Evolutionary conservation across 2,329 filamentous ascomycete genomes (phyloP), one percentile per base, ranked within the genome.

Genomic region (Trichoderma sp.): DNA sequence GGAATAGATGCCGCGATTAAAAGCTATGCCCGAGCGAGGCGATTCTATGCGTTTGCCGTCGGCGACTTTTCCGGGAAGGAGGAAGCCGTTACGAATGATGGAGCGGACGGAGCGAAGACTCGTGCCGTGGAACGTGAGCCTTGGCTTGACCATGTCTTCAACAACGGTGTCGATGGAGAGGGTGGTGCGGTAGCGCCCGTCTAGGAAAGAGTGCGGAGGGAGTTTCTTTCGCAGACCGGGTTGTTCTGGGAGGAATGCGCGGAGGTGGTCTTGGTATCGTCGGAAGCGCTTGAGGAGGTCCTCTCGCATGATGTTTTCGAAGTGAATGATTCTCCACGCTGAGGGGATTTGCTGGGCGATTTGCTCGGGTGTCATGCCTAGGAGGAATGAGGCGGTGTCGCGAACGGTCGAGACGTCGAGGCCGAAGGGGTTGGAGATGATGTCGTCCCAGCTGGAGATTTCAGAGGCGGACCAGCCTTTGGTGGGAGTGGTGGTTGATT

Each of bases 21-120:
- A 85, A 1, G 80, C 81, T 15, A 80, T 77, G 5, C 84, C 82
- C 3, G 72, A 73, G 26, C 75, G 73, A 6, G 74, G 75, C 32
- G 74, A 74, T 4, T 65, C 69, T 61, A 75, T 43, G 13, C 47
- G 15, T 7, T 72, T 55, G 15, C 73, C 73, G 23, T 59, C 61
- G 13, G 76, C 55, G 6, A 76, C 65, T 3, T 77, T 80, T 1
- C 76, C 74, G 3, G 82, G 84, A 36, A 79, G 77, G 6, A 84
- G 74, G 71, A 85, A 85, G 3, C 83, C 83, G 71, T 84, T 75
- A 12, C 81, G 80, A 13, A 86, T 80, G 55, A 86, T 85, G 2
- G 81, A 83, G 4, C 81, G 77, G 4, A 85, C 79, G 6, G 75
- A 75, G 26, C 78, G 68, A 15, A 80, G 77, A 5, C 74, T 73